Evolutionary conservation across 257 asterid genomes (phyloP).

Genomic region (Linaria vulgaris): DNA sequence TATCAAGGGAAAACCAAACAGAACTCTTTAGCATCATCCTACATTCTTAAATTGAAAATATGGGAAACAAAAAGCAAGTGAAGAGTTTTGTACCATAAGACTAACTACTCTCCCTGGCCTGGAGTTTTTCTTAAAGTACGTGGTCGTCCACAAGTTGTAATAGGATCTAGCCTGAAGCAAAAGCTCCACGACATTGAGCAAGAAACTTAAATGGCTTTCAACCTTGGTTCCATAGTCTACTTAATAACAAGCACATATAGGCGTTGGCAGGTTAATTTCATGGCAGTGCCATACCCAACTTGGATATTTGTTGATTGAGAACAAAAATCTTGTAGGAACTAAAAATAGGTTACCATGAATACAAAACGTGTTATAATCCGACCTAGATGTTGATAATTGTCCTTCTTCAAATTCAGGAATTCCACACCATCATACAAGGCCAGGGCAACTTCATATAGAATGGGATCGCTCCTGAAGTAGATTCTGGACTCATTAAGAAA

Average conservation of each 20-base stretch:
- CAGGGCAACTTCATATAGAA: conserved; percentile 77
- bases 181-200: conserved; percentile 80
- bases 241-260: conserved; percentile 38
- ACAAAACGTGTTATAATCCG: conserved; percentile 68
- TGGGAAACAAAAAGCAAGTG: no score
- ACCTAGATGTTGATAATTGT: conserved; percentile 63
- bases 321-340: conserved; percentile 20
- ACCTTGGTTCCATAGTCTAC: conserved; percentile 66
- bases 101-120: no score
- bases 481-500: conserved; percentile 3
- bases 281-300: no score
- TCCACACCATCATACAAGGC: conserved; percentile 67
- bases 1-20: no score
- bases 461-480: conserved; percentile 45
- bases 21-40: no score
- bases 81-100: no score
- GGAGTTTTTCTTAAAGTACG: no score
- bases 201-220: conserved; percentile 68
- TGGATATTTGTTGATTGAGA: conserved; percentile 19
- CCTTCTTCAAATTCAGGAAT: conserved; percentile 59
- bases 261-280: conserved; percentile 16
- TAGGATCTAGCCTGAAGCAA: no score
- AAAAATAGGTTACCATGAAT: conserved; percentile 49
- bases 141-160: no score
- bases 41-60: no score